Conservation (phyloP, 2,329 filamentous ascomycete species). For the Macrophomina phaseolina region DNA sequence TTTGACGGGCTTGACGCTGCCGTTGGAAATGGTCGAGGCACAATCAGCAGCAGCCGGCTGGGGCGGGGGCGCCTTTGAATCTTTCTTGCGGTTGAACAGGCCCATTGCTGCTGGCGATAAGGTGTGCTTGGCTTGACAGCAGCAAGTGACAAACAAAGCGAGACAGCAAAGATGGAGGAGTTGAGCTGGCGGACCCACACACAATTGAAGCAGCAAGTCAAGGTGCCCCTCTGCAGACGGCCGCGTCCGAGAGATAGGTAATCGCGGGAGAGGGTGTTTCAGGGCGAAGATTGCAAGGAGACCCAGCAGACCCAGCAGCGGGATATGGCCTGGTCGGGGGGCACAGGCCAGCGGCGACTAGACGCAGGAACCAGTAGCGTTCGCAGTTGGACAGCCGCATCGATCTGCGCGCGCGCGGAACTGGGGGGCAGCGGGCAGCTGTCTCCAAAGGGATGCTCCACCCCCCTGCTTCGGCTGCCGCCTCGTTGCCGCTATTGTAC, state of each 20-base stretch:
- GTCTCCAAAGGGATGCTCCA: neutral
- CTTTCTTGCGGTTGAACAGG: slow-evolving; percentile 58
- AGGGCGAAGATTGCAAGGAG: slow-evolving; percentile 20
- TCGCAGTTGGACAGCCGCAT: neutral
- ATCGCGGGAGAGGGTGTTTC: slow-evolving; percentile 25
- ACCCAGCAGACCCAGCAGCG: neutral
- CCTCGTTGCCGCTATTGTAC: neutral
- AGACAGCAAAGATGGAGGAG: slow-evolving; percentile 17
- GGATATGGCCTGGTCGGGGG: slow-evolving; percentile 1
- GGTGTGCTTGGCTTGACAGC: slow-evolving; percentile 21
- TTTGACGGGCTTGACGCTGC: slow-evolving; percentile 56
- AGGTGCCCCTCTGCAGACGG: slow-evolving; percentile 20
- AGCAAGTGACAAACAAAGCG: slow-evolving; percentile 25
- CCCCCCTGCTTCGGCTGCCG: neutral
- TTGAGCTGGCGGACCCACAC: slow-evolving; percentile 24
- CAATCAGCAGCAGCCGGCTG: slow-evolving; percentile 35
- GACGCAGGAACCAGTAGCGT: slow-evolving; percentile 3
- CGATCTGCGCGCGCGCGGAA: neutral
- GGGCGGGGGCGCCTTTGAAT: slow-evolving; percentile 47
- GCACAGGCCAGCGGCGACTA: slow-evolving; percentile 21
- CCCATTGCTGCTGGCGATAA: slow-evolving; percentile 48
- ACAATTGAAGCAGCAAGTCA: slow-evolving; percentile 13
- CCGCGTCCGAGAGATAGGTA: slow-evolving; percentile 15
- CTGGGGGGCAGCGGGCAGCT: neutral
- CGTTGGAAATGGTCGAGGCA: slow-evolving; percentile 53